phyloP scores from a whole-genome alignment of 1,139 yeast genomes.

The Sugiyamaella grinbergsii region DNA sequence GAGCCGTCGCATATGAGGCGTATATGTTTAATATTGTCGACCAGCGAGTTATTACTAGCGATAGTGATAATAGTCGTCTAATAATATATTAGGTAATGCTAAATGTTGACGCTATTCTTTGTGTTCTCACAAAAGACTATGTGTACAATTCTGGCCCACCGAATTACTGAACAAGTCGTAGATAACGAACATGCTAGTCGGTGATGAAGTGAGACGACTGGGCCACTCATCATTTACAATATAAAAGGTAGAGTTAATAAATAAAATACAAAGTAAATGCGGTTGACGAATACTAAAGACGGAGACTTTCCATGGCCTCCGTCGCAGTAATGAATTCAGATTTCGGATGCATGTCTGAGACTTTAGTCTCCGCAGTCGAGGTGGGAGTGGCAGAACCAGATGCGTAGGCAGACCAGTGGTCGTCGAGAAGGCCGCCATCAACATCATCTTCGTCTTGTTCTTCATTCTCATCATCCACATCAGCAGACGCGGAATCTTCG shows the following conservation, averaged over 20 bases:
- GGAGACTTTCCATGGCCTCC: slow-evolving; percentile 20
- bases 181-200: too few species aligned
- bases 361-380: slow-evolving; percentile 2
- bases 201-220: too few species aligned
- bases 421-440: neutral
- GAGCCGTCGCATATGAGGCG: too few species aligned
- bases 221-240: too few species aligned
- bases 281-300: neutral
- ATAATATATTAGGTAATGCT: too few species aligned
- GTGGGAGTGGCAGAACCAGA: neutral
- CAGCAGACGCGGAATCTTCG: slow-evolving; percentile 38
- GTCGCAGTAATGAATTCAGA: slow-evolving; percentile 19
- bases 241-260: slow-evolving; percentile 1
- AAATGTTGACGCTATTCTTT: too few species aligned
- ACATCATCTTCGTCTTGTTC: slow-evolving; percentile 30
- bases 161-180: too few species aligned
- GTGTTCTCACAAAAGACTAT: too few species aligned
- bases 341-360: neutral
- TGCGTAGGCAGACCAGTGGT: neutral
- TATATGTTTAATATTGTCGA: too few species aligned
- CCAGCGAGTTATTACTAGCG: too few species aligned
- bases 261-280: slow-evolving; percentile 13
- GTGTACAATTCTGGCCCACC: too few species aligned
- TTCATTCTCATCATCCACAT: slow-evolving; percentile 33
- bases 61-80: too few species aligned